phyloP scores from a whole-genome alignment of 164 flowering plant genomes.

The Echeveria elegans region DNA sequence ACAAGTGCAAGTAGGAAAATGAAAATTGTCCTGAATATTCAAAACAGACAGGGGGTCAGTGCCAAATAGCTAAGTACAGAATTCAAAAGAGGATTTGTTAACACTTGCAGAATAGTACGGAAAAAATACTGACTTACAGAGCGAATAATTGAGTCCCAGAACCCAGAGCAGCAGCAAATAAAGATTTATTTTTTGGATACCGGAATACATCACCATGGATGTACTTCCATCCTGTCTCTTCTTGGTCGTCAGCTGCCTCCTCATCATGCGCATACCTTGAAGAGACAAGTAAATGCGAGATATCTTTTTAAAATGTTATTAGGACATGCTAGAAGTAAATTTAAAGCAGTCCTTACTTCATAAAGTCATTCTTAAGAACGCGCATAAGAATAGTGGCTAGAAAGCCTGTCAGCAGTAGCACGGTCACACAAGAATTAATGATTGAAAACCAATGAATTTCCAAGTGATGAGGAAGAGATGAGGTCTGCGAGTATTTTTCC shows the following conservation, averaged over 20 bases:
- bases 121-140: conserved; percentile 1
- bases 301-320: background rate
- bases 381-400: conserved; percentile 16
- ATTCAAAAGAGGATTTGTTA: background rate
- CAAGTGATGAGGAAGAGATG: conserved; percentile 14
- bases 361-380: conserved; percentile 13
- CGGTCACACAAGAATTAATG: conserved; percentile 15
- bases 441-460: conserved; percentile 15
- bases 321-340: background rate
- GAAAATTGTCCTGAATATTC: conserved; percentile 1
- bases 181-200: conserved; percentile 8
- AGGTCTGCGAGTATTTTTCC: conserved; percentile 13
- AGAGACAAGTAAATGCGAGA: background rate
- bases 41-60: background rate
- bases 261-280: conserved; percentile 9
- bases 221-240: conserved; percentile 12
- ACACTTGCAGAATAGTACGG: background rate
- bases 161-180: conserved; percentile 9
- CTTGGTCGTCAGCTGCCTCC: conserved; percentile 8
- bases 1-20: conserved; percentile 10
- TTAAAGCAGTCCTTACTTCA: conserved; percentile 12
- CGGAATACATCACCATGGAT: conserved; percentile 10
- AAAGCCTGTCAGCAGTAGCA: conserved; percentile 13
- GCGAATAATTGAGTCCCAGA: conserved; percentile 8
- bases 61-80: background rate